Percentiles rank a stretch among this genome's conserved stretches.
Evolutionary conservation across 2,329 filamentous ascomycete species (phyloP).

Genomic region (Malbranchea zuffiana): DNA sequence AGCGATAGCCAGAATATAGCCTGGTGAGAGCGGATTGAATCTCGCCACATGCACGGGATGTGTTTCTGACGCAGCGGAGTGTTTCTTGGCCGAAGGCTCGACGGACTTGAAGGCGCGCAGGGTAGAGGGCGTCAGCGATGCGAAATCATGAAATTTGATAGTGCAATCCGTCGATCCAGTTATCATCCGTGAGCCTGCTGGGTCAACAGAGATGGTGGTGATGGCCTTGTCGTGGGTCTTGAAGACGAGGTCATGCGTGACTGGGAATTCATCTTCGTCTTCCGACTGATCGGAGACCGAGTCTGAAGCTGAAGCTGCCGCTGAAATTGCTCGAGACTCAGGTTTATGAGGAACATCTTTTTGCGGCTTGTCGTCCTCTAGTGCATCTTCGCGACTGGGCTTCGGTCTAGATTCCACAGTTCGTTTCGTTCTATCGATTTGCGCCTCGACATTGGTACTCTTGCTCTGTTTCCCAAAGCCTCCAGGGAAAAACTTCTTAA

Average conservation of each 20-base stretch:
- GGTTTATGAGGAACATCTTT: conserved; percentile 16
- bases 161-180: conserved; percentile 88
- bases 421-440: conserved; percentile 70
- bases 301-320: conserved; percentile 32
- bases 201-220: conserved; percentile 73
- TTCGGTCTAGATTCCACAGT: conserved; percentile 20
- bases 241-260: conserved; percentile 84
- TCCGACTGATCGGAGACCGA: conserved; percentile 50
- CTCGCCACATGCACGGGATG: conserved; percentile 78
- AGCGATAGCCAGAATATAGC: conserved; percentile 73
- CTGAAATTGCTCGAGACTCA: conserved; percentile 24
- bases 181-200: conserved; percentile 70
- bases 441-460: conserved; percentile 61
- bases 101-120: conserved; percentile 86
- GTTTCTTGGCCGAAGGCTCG: conserved; percentile 71
- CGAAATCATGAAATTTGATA: conserved; percentile 88
- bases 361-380: conserved; percentile 19
- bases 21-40: conserved; percentile 73
- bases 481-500: conserved; percentile 57
- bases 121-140: conserved; percentile 89
- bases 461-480: conserved; percentile 76
- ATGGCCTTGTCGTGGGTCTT: conserved; percentile 86
- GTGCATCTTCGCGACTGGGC: conserved; percentile 11
- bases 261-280: conserved; percentile 76
- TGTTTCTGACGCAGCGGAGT: conserved; percentile 60